A percentile compares a stretch with the other conserved stretches of the same genome.
These are phyloP conservation scores for Pseudonitzschia delicatissima DNA, from an alignment of 108 stramenopile species.

Conservation along the genomic window DNA sequence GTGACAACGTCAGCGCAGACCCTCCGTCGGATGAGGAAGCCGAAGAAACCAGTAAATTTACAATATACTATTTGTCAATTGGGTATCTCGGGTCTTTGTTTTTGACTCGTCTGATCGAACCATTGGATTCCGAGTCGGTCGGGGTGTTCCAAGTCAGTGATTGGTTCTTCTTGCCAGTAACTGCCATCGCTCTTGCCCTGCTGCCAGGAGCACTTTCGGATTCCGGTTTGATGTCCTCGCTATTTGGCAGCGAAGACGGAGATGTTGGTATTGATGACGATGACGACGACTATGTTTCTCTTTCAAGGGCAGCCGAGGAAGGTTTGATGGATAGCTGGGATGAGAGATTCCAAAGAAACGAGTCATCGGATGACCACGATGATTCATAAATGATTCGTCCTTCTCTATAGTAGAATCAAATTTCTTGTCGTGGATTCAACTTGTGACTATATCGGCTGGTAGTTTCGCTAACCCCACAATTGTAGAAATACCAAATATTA, in stretches of 20 bases:
- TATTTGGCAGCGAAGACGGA: neutral
- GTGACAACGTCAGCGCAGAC: too few relatives aligned
- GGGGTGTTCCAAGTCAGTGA: neutral
- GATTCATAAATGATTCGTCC: too few relatives aligned
- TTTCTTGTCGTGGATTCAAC: too few relatives aligned
- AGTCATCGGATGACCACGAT: too few relatives aligned
- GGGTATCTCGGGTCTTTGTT: neutral
- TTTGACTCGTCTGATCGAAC: neutral
- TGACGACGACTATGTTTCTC: neutral
- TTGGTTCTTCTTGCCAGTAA: neutral
- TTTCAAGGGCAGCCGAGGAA: neutral
- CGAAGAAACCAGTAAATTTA: neutral
- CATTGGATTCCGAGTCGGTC: neutral
- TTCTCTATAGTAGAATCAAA: too few relatives aligned
- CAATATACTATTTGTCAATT: neutral
- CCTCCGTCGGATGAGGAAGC: neutral
- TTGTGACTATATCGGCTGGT: too few relatives aligned
- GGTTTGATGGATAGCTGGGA: neutral
- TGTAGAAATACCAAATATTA: too few relatives aligned
- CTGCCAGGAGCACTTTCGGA: too few relatives aligned
- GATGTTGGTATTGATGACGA: neutral
- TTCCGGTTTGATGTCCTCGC: neutral
- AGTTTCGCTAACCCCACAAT: too few relatives aligned
- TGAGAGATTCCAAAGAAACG: neutral
- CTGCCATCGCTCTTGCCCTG: neutral